Percentiles rank a stretch among this genome's conserved stretches.
phyloP scores from a whole-genome alignment of 108 stramenopile genomes.

The Fragilariopsis cylindrus region DNA sequence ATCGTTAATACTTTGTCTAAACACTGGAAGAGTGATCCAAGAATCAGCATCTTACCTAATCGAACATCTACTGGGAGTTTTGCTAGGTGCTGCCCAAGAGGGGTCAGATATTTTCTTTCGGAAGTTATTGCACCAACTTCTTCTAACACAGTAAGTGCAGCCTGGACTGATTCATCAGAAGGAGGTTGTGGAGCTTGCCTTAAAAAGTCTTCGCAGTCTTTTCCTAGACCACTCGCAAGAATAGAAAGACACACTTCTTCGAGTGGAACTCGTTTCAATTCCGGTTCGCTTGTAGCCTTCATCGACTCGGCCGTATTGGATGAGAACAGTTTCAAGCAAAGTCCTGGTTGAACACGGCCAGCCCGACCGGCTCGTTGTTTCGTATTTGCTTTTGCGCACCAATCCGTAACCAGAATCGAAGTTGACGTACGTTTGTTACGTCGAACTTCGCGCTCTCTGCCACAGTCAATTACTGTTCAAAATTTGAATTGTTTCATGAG shows the following conservation, averaged over 20 bases:
- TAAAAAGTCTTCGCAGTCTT: conserved; percentile 76
- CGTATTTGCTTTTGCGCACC: conserved; percentile 89
- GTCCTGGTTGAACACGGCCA: conserved; percentile 90
- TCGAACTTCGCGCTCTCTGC: conserved; percentile 74
- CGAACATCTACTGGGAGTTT: conserved; percentile 89
- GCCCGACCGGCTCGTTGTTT: conserved; percentile 94
- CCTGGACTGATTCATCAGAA: conserved; percentile 51
- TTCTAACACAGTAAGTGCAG: conserved; percentile 65
- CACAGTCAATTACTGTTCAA: conserved; percentile 68
- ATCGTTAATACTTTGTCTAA: conserved; percentile 83
- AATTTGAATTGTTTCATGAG: not conserved
- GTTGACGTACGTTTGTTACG: conserved; percentile 68
- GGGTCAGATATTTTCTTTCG: conserved; percentile 55
- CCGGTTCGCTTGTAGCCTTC: conserved; percentile 75
- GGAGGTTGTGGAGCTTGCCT: conserved; percentile 93
- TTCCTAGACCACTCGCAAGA: conserved; percentile 50
- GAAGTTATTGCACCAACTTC: conserved; percentile 74
- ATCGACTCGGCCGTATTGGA: conserved; percentile 59
- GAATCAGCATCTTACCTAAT: conserved; percentile 87
- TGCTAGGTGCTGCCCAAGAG: conserved; percentile 87
- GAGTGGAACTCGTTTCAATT: conserved; percentile 88
- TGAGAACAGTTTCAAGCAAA: conserved; percentile 86
- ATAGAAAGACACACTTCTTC: conserved; percentile 86
- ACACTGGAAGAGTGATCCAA: conserved; percentile 69
- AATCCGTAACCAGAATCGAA: conserved; percentile 68